Conservation (phyloP, 352 stramenopile species). For the Pythium vanterpoolii region DNA sequence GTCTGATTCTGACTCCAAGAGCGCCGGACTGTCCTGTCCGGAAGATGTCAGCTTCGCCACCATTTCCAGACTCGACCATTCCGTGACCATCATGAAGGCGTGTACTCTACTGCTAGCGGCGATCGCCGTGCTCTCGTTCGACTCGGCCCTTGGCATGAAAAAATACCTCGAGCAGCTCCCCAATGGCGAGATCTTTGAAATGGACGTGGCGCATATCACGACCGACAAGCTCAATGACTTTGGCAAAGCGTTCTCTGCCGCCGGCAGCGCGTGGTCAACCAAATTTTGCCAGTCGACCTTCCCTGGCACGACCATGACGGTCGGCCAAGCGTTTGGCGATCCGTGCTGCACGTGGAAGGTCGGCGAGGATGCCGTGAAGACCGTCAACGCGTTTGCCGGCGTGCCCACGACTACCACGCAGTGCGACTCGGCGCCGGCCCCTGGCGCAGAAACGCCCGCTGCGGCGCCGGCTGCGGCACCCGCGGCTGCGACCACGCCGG, state of each 20-base stretch:
- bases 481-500: not conserved
- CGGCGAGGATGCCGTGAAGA: conserved; percentile 13
- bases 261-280: conserved; percentile 27
- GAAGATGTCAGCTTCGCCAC: no score
- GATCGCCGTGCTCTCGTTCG: conserved; percentile 62
- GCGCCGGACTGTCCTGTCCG: no score
- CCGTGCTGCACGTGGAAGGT: conserved; percentile 43
- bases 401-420: conserved; percentile 5
- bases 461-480: not conserved
- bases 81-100: conserved; percentile 62
- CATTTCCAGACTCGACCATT: no score
- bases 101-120: conserved; percentile 48
- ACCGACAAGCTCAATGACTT: conserved; percentile 29
- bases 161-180: conserved; percentile 37
- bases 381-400: conserved; percentile 8
- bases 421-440: conserved; percentile 2
- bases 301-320: conserved; percentile 34
- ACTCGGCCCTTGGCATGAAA: conserved; percentile 37
- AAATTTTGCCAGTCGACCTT: conserved; percentile 35
- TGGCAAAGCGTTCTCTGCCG: conserved; percentile 28
- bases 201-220: conserved; percentile 18
- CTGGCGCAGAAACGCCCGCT: not conserved
- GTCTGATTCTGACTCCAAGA: no score
- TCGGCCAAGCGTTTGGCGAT: conserved; percentile 54
- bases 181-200: conserved; percentile 27